A percentile compares a stretch with the other conserved stretches of the same genome.
phyloP scores from a whole-genome alignment of 495 filamentous ascomycete species.

The Ascobolus immersus region DNA sequence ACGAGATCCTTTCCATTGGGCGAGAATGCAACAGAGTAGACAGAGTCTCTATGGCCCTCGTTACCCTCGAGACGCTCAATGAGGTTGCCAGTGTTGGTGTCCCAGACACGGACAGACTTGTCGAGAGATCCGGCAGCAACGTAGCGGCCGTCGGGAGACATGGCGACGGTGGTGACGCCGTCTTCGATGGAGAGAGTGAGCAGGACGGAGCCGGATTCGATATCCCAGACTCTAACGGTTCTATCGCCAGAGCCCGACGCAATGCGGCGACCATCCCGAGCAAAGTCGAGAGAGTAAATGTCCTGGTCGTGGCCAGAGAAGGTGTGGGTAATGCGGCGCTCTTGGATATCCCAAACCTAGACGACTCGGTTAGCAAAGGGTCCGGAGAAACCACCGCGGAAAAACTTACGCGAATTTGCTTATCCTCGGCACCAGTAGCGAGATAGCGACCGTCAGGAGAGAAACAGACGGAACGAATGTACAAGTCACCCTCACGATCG shows the following conservation, averaged over 20 bases:
- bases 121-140: slow-evolving; percentile 73
- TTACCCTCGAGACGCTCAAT: slow-evolving; percentile 62
- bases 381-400: slow-evolving; percentile 5
- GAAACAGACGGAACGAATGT: slow-evolving; percentile 81
- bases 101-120: slow-evolving; percentile 80
- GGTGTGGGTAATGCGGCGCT: slow-evolving; percentile 49
- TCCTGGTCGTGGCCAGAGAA: slow-evolving; percentile 77
- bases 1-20: slow-evolving; percentile 70
- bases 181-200: slow-evolving; percentile 67
- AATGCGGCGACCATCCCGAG: slow-evolving; percentile 63
- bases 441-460: slow-evolving; percentile 75
- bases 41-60: slow-evolving; percentile 73
- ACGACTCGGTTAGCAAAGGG: not conserved
- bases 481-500: slow-evolving; percentile 62
- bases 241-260: slow-evolving; percentile 72
- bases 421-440: slow-evolving; percentile 75
- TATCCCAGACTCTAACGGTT: slow-evolving; percentile 75
- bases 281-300: slow-evolving; percentile 81
- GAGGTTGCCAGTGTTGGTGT: slow-evolving; percentile 52
- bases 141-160: slow-evolving; percentile 65
- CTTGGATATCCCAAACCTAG: slow-evolving; percentile 71
- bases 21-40: slow-evolving; percentile 80
- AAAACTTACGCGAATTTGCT: slow-evolving; percentile 55
- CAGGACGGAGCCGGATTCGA: slow-evolving; percentile 44
- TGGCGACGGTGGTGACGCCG: slow-evolving; percentile 74